Base-by-base conservation (phyloP, 805 yeast species). In the Yamadazyma endophytica region DNA sequence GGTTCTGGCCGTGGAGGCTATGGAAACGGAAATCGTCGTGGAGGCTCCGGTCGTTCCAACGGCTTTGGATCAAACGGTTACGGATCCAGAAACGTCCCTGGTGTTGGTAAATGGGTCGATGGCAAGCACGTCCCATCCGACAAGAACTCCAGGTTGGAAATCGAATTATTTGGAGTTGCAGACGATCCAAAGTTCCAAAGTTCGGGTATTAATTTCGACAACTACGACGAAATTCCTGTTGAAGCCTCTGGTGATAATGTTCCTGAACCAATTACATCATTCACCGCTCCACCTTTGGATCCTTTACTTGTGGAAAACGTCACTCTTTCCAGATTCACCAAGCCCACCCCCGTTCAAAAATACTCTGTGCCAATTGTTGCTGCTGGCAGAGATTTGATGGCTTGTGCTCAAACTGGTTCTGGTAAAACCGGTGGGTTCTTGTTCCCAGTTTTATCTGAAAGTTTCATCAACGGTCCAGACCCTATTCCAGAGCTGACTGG, bases 381-480 rank as follows among this genome's bases (percentile, higher is more conserved):
- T 38, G 78, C 70, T 39, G 87, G 89, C 52, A 78, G 96, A 66
- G 96, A 86, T 65, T 75, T 86, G 66, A 87, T 86, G 96, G 96
- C 96, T 21, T 87, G 96, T 77, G 96, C 96, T 38, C 96, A 87
- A 72, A 86, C 96, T 48, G 96, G 96, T 82, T 89, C 97, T 37
- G 99, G 99, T 77, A 92, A 92, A 72, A 92, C 99, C 57, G 98
- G 97, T 75, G 99, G 98, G 47, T 92, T 92, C 76, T 72, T 92
- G 58, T 92, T 92, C 84, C 98, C 99, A 43, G 95, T 92, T 34
- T 74, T 92, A 50, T 83, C 95, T 29, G 88, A 88, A 69, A 84
- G 94, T 40, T 92, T 82, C 68, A 69, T 76, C 60, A 76, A 71
- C 50, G 98, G 98, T 32, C 98, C 98, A 35, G 73, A 85, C 37